Evolutionary conservation across 164 flowering plant species (phyloP).

Genomic region (Buxus sempervirens): DNA sequence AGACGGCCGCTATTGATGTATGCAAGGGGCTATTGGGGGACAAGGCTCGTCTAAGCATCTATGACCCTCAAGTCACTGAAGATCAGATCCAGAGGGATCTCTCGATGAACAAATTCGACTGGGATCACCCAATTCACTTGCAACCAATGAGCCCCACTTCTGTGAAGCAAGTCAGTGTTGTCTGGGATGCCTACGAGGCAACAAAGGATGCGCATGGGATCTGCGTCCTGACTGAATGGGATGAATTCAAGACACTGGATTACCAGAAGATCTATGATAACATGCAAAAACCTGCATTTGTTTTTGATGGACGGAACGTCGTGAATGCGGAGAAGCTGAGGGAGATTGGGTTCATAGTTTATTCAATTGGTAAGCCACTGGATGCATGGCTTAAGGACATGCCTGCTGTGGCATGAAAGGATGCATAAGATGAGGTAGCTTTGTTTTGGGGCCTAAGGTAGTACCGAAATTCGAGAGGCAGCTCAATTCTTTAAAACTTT

Average conservation of each 20-base stretch:
- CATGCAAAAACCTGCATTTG: conserved; percentile 69
- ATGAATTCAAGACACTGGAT: conserved; percentile 57
- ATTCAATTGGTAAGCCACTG: conserved; percentile 65
- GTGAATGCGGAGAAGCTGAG: conserved; percentile 50
- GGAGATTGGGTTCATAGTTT: conserved; percentile 60
- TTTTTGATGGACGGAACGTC: conserved; percentile 59
- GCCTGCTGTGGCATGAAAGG: conserved; percentile 46
- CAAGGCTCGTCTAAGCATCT: conserved; percentile 53
- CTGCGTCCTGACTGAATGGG: conserved; percentile 78
- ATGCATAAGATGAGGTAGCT: not conserved
- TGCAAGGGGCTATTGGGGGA: conserved; percentile 60
- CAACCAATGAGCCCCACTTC: conserved; percentile 41
- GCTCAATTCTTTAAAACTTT: not conserved
- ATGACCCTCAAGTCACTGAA: conserved; percentile 61
- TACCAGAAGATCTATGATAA: conserved; percentile 49
- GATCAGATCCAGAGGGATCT: conserved; percentile 66
- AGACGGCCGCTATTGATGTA: conserved; percentile 67
- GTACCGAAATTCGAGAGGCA: not conserved
- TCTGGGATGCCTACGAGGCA: conserved; percentile 55
- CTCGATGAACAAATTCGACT: conserved; percentile 50
- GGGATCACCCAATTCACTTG: conserved; percentile 63
- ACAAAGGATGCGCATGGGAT: conserved; percentile 59
- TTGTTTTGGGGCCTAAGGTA: not conserved
- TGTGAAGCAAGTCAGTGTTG: conserved; percentile 36
- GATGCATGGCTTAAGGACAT: conserved; percentile 67